Base-by-base conservation (phyloP, 805 yeast species). In the Yarrowia hollandica region DNA sequence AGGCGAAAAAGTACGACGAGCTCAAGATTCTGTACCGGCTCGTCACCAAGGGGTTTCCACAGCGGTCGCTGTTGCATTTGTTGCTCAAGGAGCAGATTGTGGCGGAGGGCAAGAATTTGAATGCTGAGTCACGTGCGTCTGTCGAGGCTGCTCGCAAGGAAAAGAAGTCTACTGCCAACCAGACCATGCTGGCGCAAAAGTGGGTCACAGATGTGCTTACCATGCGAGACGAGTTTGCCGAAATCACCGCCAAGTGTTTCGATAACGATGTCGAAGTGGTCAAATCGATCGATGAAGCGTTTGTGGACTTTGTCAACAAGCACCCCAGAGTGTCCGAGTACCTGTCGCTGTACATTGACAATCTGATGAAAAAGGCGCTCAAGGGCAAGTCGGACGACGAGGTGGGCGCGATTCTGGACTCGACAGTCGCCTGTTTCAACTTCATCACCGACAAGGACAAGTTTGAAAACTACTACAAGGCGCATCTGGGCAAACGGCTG, bases 391-490 rank as follows among this genome's bases (percentile, higher is more conserved):
- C 77, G 23, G 74, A 80, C 62, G 73, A 77, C 62, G 77, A 78
- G 66, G 64, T 76, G 60, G 77, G 77, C 74, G 64, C 75, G 65
- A 8, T 80, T 9, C 72, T 90, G 59, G 76, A 75, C 41, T 78
- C 79, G 23, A 81, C 90, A 0, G 77, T 88, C 11, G 71, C 77
- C 19, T 78, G 91, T 28, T 83, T 90, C 66, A 75, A 85, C 60
- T 84, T 82, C 67, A 77, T 90, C 44, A 78, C 82, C 61, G 96
- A 91, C 65, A 91, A 90, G 67, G 97, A 90, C 71, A 74, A 87
- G 22, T 91, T 90, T 72, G 96, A 90, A 68, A 85, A 82, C 38
- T 84, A 86, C 62, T 90, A 89, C 71, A 90, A 90, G 65, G 87
- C 84, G 58, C 96, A 88, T 72, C 76, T 91, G 60, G 96, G 96